These are phyloP conservation scores for Gossypium mustelinum DNA, from an alignment of 345 rosid species.

Conservation along the genomic window DNA sequence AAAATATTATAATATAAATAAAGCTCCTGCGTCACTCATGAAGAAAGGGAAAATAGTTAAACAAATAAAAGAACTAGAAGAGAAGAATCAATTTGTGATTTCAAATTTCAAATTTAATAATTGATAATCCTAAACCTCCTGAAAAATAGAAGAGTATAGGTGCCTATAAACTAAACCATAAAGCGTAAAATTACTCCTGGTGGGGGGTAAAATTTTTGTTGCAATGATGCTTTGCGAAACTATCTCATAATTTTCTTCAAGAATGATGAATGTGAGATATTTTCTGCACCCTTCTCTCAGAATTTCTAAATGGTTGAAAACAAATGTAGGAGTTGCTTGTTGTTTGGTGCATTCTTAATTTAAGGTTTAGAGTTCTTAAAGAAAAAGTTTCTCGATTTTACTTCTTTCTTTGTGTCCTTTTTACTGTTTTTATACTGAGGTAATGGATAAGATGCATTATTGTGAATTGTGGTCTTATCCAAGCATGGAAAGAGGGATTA, in stretches of 20 bases:
- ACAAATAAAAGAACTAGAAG: not conserved
- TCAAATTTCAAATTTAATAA: not conserved
- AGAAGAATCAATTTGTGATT: not conserved
- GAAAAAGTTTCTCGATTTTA: not conserved
- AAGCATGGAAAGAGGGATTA: not conserved
- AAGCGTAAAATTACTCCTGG: not conserved
- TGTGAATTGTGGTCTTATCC: not conserved
- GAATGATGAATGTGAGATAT: not conserved
- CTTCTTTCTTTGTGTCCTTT: not conserved
- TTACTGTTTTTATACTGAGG: not conserved
- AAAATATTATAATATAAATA: too few relatives aligned
- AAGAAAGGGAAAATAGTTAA: not conserved
- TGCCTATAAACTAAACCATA: not conserved
- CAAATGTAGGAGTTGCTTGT: not conserved
- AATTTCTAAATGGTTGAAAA: not conserved
- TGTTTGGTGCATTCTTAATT: constrained; percentile 1
- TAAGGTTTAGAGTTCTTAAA: not conserved
- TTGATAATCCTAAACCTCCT: not conserved
- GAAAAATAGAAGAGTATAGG: not conserved
- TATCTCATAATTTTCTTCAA: not conserved
- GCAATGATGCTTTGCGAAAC: not conserved
- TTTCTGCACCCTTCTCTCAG: not conserved
- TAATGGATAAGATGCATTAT: not conserved
- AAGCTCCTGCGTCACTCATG: too few relatives aligned
- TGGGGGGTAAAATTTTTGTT: not conserved